Base-by-base conservation (phyloP, 1,284 basidiomycete genomes). In the Thelephora terrestris region DNA sequence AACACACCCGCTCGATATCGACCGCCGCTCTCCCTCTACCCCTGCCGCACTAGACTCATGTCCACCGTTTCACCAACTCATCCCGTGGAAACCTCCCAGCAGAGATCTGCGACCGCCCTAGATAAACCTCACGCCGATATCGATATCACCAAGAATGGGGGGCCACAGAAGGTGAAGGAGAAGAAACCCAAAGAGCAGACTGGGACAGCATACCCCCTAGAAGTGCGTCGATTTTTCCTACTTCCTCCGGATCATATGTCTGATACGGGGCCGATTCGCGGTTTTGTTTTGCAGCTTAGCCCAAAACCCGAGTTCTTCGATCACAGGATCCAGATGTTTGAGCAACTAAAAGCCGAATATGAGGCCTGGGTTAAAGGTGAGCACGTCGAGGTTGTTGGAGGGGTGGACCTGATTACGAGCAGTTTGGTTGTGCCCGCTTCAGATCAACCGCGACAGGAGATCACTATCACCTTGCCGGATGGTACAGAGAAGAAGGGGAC, bases 291-390 rank as follows among this genome's bases (percentile, higher is more conserved):
- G 27, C 53, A 94, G 86, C 70, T 95, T 47, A 75, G 81, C 67
- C 93, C 94, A 21, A 77, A 74, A 17, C 93, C 95, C 17, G 82
- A 76, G 47, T 98, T 84, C 75, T 87, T 98, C 67, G 85, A 86
- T 59, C 84, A 89, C 64, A 83, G 95, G 50, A 81, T 98, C 67
- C 81, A 84, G 64, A 81, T 98, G 59, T 99, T 93, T 60, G 89
- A 97, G 47, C 75, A 88, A 63, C 73, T 95, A 57, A 94, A 94
- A 68, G 80, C 76, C 16, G 86, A 96, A 68, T 79, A 95, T 60
- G 87, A 91, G 60, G 81, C 81, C 46, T 85, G 78, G 62, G 75
- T 92, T 3, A 82, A 86, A 65, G 73, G 91, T 91, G 53, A 52
- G 67, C 14, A 38, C 37, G 4, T n/a, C 18, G 23, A 37, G 36